Evolutionary conservation across 495 filamentous ascomycete species (phyloP).

Genomic region (Talaromyces thailandensis): DNA sequence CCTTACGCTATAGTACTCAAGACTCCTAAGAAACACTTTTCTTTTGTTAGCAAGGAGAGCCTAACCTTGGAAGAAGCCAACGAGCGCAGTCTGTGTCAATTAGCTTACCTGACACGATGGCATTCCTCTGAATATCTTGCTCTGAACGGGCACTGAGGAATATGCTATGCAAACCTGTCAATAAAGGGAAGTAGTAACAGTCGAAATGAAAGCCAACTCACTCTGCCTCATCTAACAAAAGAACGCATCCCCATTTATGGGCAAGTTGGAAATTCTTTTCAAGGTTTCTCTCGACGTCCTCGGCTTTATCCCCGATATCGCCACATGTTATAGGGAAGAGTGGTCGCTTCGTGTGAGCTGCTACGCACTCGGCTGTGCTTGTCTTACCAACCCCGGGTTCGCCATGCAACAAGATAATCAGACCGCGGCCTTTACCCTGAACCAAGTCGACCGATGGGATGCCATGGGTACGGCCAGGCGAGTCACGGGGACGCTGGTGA

Average conservation of each 20-base stretch:
- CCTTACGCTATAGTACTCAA: no score
- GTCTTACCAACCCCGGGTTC: constrained; percentile 43
- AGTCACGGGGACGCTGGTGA: no score
- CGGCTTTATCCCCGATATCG: constrained; percentile 22
- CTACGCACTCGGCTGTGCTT: constrained; percentile 31
- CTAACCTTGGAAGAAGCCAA: no score
- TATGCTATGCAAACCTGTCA: constrained; percentile 12
- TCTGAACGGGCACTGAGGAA: constrained; percentile 38
- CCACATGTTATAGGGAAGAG: constrained; percentile 24
- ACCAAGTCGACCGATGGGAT: no score
- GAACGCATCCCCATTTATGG: constrained; percentile 35
- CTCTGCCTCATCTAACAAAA: constrained; percentile 49
- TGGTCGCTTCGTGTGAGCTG: constrained; percentile 18
- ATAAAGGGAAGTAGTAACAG: no score
- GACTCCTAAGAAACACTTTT: constrained; percentile 35
- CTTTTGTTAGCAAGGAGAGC: no score
- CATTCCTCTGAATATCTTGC: constrained; percentile 38
- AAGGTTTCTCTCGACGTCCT: constrained; percentile 30
- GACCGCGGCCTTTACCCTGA: no score
- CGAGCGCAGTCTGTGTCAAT: no score
- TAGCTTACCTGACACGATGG: constrained; percentile 37
- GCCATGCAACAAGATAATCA: constrained; percentile 20
- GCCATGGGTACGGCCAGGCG: no score
- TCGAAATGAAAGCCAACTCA: no score
- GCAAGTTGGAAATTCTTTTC: constrained; percentile 32